Conservation (phyloP, 2,329 filamentous ascomycete species). For the Calonectria hongkongensis region DNA sequence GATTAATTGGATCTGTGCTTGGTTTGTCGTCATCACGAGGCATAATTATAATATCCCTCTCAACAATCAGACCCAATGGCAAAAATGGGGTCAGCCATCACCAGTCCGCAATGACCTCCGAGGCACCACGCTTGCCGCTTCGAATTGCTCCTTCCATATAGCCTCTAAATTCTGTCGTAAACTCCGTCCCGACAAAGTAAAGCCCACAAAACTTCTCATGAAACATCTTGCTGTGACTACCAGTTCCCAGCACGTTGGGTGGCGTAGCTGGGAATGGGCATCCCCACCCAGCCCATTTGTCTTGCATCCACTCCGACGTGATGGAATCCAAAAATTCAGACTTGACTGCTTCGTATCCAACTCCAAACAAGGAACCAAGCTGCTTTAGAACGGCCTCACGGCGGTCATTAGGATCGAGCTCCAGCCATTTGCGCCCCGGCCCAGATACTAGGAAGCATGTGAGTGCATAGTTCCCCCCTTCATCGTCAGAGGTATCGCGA, state of each 20-base stretch:
- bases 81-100: neutral
- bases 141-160: slow-evolving; percentile 45
- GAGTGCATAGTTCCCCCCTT: slow-evolving; percentile 29
- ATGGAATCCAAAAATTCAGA: slow-evolving; percentile 30
- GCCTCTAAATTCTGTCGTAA: slow-evolving; percentile 38
- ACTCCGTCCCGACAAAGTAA: slow-evolving; percentile 43
- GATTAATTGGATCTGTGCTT: no score
- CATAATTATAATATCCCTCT: no score
- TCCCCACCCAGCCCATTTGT: slow-evolving; percentile 37
- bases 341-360: slow-evolving; percentile 30
- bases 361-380: slow-evolving; percentile 27
- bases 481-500: slow-evolving; percentile 35
- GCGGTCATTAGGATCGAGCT: neutral
- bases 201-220: slow-evolving; percentile 28
- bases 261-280: slow-evolving; percentile 32
- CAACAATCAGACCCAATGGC: no score
- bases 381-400: slow-evolving; percentile 25
- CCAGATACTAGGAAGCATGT: slow-evolving; percentile 27
- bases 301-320: slow-evolving; percentile 37
- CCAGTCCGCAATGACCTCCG: slow-evolving; percentile 22
- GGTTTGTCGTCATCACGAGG: no score
- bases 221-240: neutral
- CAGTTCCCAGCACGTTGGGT: neutral
- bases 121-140: slow-evolving; percentile 39
- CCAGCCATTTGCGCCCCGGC: slow-evolving; percentile 26